Conservation (phyloP, 2,329 filamentous ascomycete species). For the Apiospora hydei region DNA sequence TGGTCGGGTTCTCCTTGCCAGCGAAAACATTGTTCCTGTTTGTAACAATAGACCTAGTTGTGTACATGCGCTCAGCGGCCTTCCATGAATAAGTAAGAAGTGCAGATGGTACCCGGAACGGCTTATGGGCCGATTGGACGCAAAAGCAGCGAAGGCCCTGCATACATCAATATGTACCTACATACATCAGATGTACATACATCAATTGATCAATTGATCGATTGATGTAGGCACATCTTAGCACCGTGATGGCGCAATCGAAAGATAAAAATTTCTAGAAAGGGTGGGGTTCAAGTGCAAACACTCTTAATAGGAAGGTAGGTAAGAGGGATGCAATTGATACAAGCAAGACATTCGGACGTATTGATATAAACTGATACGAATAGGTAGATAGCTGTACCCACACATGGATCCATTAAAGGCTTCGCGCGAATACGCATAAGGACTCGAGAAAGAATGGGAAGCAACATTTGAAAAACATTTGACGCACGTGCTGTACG, state of each 20-base stretch:
- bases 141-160: conserved; percentile 22
- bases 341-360: too few species aligned
- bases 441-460: not conserved
- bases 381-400: not conserved
- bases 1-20: too few species aligned
- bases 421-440: not conserved
- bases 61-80: too few species aligned
- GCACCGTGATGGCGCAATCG: not conserved
- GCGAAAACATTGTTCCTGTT: too few species aligned
- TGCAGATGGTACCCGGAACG: conserved; percentile 1
- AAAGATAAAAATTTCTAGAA: not conserved
- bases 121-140: not conserved
- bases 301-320: too few species aligned
- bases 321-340: too few species aligned
- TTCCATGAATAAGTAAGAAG: not conserved
- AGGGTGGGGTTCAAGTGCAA: too few species aligned
- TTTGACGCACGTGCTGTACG: not conserved
- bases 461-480: not conserved
- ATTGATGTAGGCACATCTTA: too few species aligned
- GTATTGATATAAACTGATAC: too few species aligned
- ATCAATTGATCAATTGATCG: not conserved
- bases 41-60: too few species aligned
- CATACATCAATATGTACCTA: not conserved
- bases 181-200: not conserved
- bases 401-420: not conserved